Base-by-base conservation (phyloP, 2,329 filamentous ascomycete species). In the Xylaria sp. region DNA sequence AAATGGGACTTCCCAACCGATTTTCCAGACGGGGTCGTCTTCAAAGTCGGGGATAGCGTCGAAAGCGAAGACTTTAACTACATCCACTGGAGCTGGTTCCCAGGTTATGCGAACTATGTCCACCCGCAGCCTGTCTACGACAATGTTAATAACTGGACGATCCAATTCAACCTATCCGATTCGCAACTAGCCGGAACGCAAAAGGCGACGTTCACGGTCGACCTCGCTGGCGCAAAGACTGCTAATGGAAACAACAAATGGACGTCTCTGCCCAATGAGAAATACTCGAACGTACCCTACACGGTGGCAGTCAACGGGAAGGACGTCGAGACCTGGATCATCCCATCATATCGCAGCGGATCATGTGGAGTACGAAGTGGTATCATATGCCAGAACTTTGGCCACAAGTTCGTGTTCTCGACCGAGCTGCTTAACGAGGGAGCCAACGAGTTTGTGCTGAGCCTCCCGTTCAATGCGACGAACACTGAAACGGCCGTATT, bases 81-180 rank as follows among this genome's bases (percentile, higher is more conserved):
- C 63, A 85, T 90, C 4, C 89, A 91, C 74, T 91, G 88, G 89
- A 86, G 84, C 65, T 87, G 88, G 9, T 90, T 89, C 72, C 88
- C 88, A 0, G 85, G 86, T 4, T 80, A 85, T 36, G 86, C 81
- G 1, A 85, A 89, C 76, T 83, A 77, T 15, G 62, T 81, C 2
- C 80, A 85, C 0, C 77, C 80, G 1, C 78, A 82, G 50, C 78
- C 82, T 4, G 83, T 84, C 60, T 78, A 80, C 23, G 73, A 72
- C 23, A 65, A 65, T 30, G 83, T 82, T 68, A 77, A 79, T 25
- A 88, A 90, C 76, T 90, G 87, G 88, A 89, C 85, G 0, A 80
- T 90, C 30, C 73, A 82, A 0, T 90, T 89, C 69, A 81, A 86
- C 63, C 74, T 87, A 56, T 77, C 78, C 2, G 74, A 79, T 43